These are phyloP conservation scores for Hydrangea macrophylla DNA, from an alignment of 148 eudicot species.

Conservation along the genomic window DNA sequence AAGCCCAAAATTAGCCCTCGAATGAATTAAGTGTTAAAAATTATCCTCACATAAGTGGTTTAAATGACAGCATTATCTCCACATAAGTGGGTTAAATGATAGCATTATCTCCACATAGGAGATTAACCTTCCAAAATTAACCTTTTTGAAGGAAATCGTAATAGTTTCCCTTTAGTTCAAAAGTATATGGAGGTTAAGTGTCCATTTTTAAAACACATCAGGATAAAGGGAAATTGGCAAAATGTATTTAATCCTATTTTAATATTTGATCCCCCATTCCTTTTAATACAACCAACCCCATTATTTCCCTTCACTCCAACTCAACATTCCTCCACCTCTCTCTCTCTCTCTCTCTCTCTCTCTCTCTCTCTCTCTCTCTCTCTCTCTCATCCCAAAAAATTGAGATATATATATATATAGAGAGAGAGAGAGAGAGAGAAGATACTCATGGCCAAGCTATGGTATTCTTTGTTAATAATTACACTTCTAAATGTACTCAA, in stretches of 20 bases:
- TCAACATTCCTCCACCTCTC: not conserved
- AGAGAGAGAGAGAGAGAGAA: not conserved
- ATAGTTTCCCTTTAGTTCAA: too few species aligned
- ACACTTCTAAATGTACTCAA: not conserved
- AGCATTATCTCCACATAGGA: too few species aligned
- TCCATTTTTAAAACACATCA: too few species aligned
- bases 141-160: too few species aligned
- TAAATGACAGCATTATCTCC: too few species aligned
- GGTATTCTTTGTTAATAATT: not conserved
- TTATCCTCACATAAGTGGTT: too few species aligned
- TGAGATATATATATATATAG: not conserved
- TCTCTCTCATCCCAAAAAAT: not conserved
- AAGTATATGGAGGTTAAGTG: too few species aligned
- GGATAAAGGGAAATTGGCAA: too few species aligned
- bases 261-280: not conserved
- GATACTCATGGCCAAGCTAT: slow-evolving; percentile 11
- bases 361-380: not conserved
- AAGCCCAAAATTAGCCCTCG: not conserved
- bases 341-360: not conserved
- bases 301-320: not conserved
- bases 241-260: too few species aligned
- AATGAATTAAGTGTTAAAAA: too few species aligned
- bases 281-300: not conserved
- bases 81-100: too few species aligned
- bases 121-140: too few species aligned